A percentile compares a stretch with the other conserved stretches of the same genome.
Conservation (phyloP, 495 filamentous ascomycete genomes). For the Baudoinia panamericana region DNA sequence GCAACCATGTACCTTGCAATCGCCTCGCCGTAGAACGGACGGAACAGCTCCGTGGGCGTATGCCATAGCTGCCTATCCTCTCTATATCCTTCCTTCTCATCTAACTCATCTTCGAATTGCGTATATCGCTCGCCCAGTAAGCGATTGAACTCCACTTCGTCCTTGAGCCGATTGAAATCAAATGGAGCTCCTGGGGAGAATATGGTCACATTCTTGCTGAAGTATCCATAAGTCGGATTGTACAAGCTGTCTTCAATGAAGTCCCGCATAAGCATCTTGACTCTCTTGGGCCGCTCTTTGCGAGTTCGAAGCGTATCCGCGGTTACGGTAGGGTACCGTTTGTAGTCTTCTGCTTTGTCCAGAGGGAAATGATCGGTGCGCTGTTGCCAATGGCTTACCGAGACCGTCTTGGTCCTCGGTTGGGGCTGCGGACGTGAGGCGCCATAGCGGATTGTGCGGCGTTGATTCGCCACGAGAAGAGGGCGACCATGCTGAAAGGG, state of each 20-base stretch:
- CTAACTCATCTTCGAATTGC: slow-evolving; percentile 79
- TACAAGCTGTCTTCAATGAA: slow-evolving; percentile 98
- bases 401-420: slow-evolving; percentile 10
- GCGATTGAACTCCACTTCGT: slow-evolving; percentile 70
- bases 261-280: slow-evolving; percentile 94
- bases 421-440: background rate
- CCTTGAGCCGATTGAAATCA: slow-evolving; percentile 63
- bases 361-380: slow-evolving; percentile 53
- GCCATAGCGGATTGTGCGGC: slow-evolving; percentile 1
- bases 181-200: slow-evolving; percentile 91
- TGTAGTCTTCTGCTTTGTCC: slow-evolving; percentile 68
- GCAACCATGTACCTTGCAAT: slow-evolving; percentile 86
- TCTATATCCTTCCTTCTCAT: slow-evolving; percentile 52
- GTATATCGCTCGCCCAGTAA: slow-evolving; percentile 67
- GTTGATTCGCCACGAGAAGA: slow-evolving; percentile 15
- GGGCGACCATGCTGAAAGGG: slow-evolving; percentile 49
- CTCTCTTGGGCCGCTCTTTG: slow-evolving; percentile 64
- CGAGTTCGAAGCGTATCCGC: slow-evolving; percentile 57
- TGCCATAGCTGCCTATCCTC: slow-evolving; percentile 90
- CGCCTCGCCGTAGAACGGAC: slow-evolving; percentile 91
- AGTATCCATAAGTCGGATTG: slow-evolving; percentile 95
- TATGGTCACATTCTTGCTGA: slow-evolving; percentile 93
- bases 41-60: slow-evolving; percentile 93
- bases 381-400: slow-evolving; percentile 63
- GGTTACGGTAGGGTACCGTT: slow-evolving; percentile 69